These are phyloP conservation scores for Podospora comata DNA, from an alignment of 495 filamentous ascomycete species.

Conservation along the genomic window DNA sequence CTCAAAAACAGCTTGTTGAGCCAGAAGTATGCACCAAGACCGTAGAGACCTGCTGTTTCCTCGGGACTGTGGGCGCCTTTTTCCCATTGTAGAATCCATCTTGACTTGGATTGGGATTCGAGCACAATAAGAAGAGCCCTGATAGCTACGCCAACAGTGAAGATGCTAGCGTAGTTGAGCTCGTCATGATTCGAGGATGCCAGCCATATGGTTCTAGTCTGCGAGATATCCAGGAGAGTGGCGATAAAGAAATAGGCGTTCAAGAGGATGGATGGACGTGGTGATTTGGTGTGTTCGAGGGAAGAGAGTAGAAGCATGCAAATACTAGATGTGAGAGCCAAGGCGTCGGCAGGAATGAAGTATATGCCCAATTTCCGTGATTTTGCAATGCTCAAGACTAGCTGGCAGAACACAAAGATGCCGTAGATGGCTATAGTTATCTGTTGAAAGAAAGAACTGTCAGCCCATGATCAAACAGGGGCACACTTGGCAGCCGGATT, in stretches of 20 bases:
- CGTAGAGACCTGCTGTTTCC: constrained; percentile 51
- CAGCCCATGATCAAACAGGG: not conserved
- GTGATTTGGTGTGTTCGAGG: constrained; percentile 53
- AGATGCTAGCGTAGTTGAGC: constrained; percentile 40
- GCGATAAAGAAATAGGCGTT: constrained; percentile 59
- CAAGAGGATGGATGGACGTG: constrained; percentile 57
- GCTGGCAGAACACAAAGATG: constrained; percentile 29
- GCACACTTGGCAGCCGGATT: not conserved
- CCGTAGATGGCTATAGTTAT: constrained; percentile 11
- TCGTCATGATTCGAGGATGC: constrained; percentile 33
- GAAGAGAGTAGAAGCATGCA: constrained; percentile 46
- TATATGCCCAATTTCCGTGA: constrained; percentile 17
- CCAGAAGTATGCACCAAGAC: constrained; percentile 26
- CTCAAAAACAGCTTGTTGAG: constrained; percentile 25
- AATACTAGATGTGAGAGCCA: constrained; percentile 36
- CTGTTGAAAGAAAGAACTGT: not conserved
- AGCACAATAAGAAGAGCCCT: constrained; percentile 52
- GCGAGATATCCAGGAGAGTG: constrained; percentile 56
- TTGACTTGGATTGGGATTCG: constrained; percentile 54
- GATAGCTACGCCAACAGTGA: constrained; percentile 44
- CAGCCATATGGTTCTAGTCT: constrained; percentile 57
- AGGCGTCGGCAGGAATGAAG: constrained; percentile 29
- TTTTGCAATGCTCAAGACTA: constrained; percentile 29
- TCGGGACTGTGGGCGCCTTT: constrained; percentile 46
- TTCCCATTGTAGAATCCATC: constrained; percentile 31